Conservation (phyloP, 2,329 filamentous ascomycete species). For the Rhytidhysteron rufulum region DNA sequence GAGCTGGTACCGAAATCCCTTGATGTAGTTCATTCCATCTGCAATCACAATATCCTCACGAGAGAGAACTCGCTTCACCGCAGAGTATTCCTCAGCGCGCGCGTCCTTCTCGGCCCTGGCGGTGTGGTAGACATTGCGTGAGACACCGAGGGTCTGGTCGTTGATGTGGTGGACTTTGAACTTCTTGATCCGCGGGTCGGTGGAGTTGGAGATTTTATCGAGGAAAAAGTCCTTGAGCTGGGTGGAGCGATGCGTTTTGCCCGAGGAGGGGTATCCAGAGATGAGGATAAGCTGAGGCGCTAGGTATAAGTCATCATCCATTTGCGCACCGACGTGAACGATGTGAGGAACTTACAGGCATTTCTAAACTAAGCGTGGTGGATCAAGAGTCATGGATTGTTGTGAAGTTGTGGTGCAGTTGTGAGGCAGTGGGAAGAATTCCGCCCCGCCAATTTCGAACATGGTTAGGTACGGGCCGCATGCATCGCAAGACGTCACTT, state of each 20-base stretch:
- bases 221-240: constrained; percentile 65
- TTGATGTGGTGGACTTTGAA: constrained; percentile 72
- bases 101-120: constrained; percentile 81
- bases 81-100: constrained; percentile 69
- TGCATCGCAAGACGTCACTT: too few species aligned
- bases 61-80: constrained; percentile 71
- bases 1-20: constrained; percentile 83
- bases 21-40: constrained; percentile 83
- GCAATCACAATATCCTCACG: constrained; percentile 73
- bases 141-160: constrained; percentile 66
- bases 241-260: constrained; percentile 57
- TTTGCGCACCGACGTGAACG: too few species aligned
- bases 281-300: constrained; percentile 61
- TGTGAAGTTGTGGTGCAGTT: too few species aligned
- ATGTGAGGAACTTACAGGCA: too few species aligned
- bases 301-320: too few species aligned
- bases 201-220: constrained; percentile 50
- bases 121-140: constrained; percentile 69
- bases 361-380: too few species aligned
- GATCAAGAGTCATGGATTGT: too few species aligned
- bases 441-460: too few species aligned
- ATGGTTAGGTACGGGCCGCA: too few species aligned
- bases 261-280: constrained; percentile 61
- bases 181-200: constrained; percentile 43
- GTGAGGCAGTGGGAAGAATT: too few species aligned